Evolutionary conservation across 164 flowering plant species (phyloP).

Genomic region (Malania oleifera): DNA sequence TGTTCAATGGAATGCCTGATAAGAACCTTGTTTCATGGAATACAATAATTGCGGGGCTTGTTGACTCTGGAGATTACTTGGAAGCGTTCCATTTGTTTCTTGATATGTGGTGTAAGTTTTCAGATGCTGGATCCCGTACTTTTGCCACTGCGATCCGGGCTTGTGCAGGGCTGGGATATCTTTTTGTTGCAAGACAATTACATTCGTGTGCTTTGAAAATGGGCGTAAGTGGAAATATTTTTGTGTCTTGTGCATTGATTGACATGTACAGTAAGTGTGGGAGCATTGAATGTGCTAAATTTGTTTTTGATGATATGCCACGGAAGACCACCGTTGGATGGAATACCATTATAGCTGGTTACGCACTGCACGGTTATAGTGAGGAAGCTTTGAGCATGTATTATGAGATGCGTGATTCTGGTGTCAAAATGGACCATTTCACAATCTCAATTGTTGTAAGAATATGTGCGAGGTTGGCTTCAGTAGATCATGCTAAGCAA

Average conservation of each 20-base stretch:
- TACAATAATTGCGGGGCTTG: background rate
- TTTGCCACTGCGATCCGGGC: background rate
- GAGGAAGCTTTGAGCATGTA: background rate
- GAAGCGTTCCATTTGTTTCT: background rate
- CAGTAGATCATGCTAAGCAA: background rate
- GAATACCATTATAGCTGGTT: background rate
- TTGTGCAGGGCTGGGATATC: background rate
- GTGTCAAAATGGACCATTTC: background rate
- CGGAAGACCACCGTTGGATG: background rate
- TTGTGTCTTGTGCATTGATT: background rate
- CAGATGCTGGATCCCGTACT: background rate
- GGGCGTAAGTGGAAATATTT: background rate
- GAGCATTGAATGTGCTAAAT: background rate
- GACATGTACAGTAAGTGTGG: background rate
- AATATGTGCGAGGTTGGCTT: background rate
- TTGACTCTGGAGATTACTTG: background rate
- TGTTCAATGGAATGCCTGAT: background rate
- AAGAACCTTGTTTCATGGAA: no score
- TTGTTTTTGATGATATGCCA: background rate
- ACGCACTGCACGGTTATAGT: background rate
- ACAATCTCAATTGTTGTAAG: background rate
- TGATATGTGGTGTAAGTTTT: background rate
- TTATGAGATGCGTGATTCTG: background rate
- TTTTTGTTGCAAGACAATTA: background rate
- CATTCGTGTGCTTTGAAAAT: background rate